Conservation (phyloP, 495 filamentous ascomycete species). For the Penicillium diatomitis region DNA sequence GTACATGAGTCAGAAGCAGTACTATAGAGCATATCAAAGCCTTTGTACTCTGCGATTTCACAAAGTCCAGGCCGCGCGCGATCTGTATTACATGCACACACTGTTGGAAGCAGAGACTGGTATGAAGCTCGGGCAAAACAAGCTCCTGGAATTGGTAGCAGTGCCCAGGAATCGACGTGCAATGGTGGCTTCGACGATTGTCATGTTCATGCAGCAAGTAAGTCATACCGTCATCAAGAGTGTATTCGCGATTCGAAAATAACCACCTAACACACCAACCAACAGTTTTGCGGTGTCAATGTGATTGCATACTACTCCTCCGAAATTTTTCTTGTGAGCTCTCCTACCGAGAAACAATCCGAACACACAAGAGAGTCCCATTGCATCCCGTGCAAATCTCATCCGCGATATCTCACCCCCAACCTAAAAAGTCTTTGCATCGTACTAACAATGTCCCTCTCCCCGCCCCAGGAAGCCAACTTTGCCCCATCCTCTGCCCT, state of each 20-base stretch:
- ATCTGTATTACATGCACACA: constrained; percentile 73
- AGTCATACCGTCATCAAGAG: background rate
- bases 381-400: no score
- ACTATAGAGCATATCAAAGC: constrained; percentile 55
- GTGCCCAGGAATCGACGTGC: constrained; percentile 75
- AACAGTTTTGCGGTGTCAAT: constrained; percentile 50
- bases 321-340: constrained; percentile 38
- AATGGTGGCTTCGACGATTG: constrained; percentile 60
- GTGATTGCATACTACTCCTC: constrained; percentile 50
- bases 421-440: background rate
- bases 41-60: constrained; percentile 58
- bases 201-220: constrained; percentile 86
- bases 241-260: no score
- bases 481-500: constrained; percentile 49
- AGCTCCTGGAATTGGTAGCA: constrained; percentile 59
- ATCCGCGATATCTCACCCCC: no score
- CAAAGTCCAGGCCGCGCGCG: constrained; percentile 70
- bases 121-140: constrained; percentile 51
- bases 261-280: background rate
- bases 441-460: background rate
- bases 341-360: background rate
- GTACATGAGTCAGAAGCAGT: constrained; percentile 64
- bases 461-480: constrained; percentile 22
- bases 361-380: no score
- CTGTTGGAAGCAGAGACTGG: constrained; percentile 58